Conservation (phyloP, 2,329 filamentous ascomycete species). For the Trichoderma sp. region DNA sequence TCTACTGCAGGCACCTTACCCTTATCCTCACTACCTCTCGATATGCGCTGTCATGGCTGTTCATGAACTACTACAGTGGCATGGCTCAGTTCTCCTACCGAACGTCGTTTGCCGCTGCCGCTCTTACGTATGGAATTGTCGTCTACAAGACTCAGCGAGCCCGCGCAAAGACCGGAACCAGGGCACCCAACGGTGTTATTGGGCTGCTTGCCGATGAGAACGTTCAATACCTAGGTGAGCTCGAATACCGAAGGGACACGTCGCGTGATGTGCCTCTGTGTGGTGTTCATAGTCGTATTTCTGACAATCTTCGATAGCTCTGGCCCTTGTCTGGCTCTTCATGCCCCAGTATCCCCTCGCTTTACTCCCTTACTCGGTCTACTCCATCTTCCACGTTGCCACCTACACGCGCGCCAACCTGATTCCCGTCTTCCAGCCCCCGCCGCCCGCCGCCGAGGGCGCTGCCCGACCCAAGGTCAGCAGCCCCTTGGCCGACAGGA, state of each 20-base stretch:
- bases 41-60: slow-evolving; percentile 82
- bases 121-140: slow-evolving; percentile 93
- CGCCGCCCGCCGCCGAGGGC: slow-evolving; percentile 56
- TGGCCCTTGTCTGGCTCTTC: slow-evolving; percentile 95
- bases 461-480: slow-evolving; percentile 50
- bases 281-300: not conserved
- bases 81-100: slow-evolving; percentile 86
- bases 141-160: slow-evolving; percentile 97
- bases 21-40: slow-evolving; percentile 81
- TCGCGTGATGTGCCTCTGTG: not conserved
- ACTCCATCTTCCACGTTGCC: slow-evolving; percentile 97
- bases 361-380: slow-evolving; percentile 90
- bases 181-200: slow-evolving; percentile 59
- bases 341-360: slow-evolving; percentile 86
- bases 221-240: slow-evolving; percentile 91
- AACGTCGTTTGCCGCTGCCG: slow-evolving; percentile 83
- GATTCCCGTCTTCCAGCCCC: slow-evolving; percentile 80
- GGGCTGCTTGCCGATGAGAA: slow-evolving; percentile 86
- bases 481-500: slow-evolving; percentile 73
- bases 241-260: not conserved
- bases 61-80: slow-evolving; percentile 80
- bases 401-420: slow-evolving; percentile 95
- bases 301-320: slow-evolving; percentile 56
- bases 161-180: slow-evolving; percentile 72
- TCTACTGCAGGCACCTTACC: slow-evolving; percentile 69